Evolutionary conservation across 805 yeast genomes (phyloP).

Genomic region (Millerozyma acaciae): DNA sequence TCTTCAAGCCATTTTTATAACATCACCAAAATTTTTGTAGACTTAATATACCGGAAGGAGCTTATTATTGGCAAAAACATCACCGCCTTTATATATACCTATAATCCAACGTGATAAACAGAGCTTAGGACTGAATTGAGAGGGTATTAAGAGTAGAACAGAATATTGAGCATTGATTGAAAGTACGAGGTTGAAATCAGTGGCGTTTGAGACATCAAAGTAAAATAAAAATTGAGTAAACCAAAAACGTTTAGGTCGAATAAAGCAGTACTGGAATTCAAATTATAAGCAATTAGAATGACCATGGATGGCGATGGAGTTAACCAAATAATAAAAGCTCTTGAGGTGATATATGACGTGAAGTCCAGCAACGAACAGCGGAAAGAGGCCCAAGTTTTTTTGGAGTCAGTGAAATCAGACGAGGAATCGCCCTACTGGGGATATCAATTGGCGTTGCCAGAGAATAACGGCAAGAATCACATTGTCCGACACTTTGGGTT

Average conservation of each 20-base stretch:
- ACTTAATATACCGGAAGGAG: constrained; percentile 5
- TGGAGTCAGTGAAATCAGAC: constrained; percentile 71
- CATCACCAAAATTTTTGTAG: constrained; percentile 1
- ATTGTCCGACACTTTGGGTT: constrained; percentile 90
- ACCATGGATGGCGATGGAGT: constrained; percentile 67
- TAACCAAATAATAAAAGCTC: constrained; percentile 70
- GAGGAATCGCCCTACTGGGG: constrained; percentile 93
- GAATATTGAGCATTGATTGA: no score
- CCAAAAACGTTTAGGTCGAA: no score
- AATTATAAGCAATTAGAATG: no score
- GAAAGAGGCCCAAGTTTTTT: constrained; percentile 54
- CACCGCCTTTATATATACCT: no score
- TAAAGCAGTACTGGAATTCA: no score
- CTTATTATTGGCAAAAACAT: constrained; percentile 1
- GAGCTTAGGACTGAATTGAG: no score
- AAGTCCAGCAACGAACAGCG: constrained; percentile 55
- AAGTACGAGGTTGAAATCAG: no score
- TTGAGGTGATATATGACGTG: constrained; percentile 69
- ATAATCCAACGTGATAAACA: neutral
- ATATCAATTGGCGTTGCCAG: constrained; percentile 69
- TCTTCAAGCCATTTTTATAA: constrained; percentile 4
- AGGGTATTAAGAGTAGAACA: no score
- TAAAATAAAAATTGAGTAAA: no score
- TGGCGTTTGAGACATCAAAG: no score
- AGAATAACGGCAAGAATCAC: constrained; percentile 52